A percentile compares a stretch with the other conserved stretches of the same genome.
Conservation (phyloP, 768 basidiomycete genomes). For the Cystofilobasidium ferigula region DNA sequence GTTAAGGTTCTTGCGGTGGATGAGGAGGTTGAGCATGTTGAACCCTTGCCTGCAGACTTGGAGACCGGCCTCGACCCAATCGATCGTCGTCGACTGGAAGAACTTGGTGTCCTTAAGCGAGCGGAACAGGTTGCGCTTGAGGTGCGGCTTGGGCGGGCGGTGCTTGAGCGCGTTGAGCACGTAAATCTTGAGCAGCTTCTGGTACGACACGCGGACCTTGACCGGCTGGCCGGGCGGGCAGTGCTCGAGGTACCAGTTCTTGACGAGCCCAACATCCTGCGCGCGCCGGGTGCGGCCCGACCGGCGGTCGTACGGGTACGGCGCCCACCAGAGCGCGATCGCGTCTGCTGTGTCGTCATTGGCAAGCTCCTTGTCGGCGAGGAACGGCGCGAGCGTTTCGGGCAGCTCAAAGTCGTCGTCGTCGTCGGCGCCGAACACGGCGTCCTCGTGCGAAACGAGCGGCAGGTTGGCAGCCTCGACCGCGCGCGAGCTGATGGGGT, state of each 20-base stretch:
- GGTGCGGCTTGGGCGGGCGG: conserved; percentile 86
- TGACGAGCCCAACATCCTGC: conserved; percentile 89
- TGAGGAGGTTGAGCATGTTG: conserved; percentile 97
- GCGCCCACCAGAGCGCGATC: conserved; percentile 97
- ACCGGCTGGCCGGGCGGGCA: conserved; percentile 92
- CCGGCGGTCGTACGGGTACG: conserved; percentile 85
- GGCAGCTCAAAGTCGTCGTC: conserved; percentile 82
- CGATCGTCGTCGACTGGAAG: conserved; percentile 94
- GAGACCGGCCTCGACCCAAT: conserved; percentile 98
- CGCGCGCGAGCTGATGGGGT: conserved; percentile 87
- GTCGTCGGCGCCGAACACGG: conserved; percentile 74
- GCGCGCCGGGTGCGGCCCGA: conserved; percentile 87
- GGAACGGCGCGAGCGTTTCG: conserved; percentile 63
- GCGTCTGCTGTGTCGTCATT: conserved; percentile 89
- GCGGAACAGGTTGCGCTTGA: conserved; percentile 92
- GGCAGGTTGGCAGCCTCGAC: conserved; percentile 64
- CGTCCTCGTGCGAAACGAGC: conserved; percentile 76
- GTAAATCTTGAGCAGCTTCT: conserved; percentile 85
- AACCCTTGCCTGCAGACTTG: conserved; percentile 98
- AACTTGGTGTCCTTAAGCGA: conserved; percentile 86
- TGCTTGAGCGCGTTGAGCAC: conserved; percentile 89
- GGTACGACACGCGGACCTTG: conserved; percentile 97
- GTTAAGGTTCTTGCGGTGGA: conserved; percentile 82
- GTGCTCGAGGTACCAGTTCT: conserved; percentile 98
- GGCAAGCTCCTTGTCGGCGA: conserved; percentile 51